phyloP scores from a whole-genome alignment of 2,329 filamentous ascomycete species.

The Beauveria sp. region DNA sequence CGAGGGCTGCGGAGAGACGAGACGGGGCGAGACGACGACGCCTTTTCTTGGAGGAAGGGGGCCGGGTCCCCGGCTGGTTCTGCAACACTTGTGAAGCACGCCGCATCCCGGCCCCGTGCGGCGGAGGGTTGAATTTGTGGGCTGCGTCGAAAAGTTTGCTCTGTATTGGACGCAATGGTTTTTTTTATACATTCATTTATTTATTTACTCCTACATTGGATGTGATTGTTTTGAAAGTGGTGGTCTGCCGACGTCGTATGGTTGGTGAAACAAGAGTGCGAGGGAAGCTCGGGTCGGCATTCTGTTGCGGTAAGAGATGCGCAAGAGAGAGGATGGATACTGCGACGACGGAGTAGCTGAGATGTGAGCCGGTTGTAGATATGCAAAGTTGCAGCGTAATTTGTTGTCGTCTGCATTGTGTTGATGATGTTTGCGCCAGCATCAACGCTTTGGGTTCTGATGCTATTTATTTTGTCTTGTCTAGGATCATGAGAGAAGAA shows the following conservation, averaged over 20 bases:
- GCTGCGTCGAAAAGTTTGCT: not conserved
- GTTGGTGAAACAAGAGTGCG: not conserved
- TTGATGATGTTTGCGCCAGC: too few species aligned
- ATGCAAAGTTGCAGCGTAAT: too few species aligned
- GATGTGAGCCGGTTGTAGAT: too few species aligned
- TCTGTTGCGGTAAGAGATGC: not conserved
- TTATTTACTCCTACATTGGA: too few species aligned
- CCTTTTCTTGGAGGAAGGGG: not conserved
- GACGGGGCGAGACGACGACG: not conserved
- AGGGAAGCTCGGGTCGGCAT: not conserved
- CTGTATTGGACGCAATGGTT: not conserved
- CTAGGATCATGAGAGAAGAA: too few species aligned
- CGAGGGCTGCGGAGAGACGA: not conserved
- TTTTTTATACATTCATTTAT: too few species aligned
- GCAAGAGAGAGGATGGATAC: not conserved
- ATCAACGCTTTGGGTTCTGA: too few species aligned
- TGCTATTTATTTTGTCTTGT: too few species aligned
- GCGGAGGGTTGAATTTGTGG: not conserved
- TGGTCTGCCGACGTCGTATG: not conserved
- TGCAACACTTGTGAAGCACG: constrained; percentile 11
- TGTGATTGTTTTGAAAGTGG: not conserved
- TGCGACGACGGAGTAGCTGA: too few species aligned
- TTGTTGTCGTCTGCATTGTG: too few species aligned
- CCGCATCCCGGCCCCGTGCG: constrained; percentile 1
- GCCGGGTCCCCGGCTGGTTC: not conserved